These are phyloP conservation scores for Diaporthe sp. DNA, from an alignment of 2,329 filamentous ascomycete genomes.

Conservation along the genomic window DNA sequence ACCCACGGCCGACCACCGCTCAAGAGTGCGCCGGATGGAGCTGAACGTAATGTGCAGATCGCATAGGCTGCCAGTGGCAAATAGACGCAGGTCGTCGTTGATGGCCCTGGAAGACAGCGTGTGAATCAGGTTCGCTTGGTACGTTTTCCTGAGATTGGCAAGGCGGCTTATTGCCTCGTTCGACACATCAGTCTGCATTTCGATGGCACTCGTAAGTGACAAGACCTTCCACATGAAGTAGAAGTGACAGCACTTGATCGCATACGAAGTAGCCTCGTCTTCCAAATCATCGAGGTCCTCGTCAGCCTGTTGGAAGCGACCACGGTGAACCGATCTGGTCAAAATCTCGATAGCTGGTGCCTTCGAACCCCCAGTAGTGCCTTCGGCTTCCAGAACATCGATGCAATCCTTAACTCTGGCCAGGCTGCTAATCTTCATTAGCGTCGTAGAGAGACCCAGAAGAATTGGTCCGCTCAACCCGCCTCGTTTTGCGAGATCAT, in stretches of 20 bases:
- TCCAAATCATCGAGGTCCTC: conserved; percentile 82
- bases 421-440: conserved; percentile 85
- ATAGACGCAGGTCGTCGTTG: conserved; percentile 83
- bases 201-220: conserved; percentile 68
- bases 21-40: conserved; percentile 72
- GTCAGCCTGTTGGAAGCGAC: conserved; percentile 76
- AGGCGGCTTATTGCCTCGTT: conserved; percentile 73
- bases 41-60: conserved; percentile 87
- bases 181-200: conserved; percentile 68
- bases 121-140: conserved; percentile 75
- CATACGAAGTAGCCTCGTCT: conserved; percentile 81
- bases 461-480: conserved; percentile 77
- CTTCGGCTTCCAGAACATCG: conserved; percentile 77
- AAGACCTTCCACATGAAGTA: conserved; percentile 97
- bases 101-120: conserved; percentile 77
- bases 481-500: conserved; percentile 79
- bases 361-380: conserved; percentile 62
- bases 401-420: conserved; percentile 84
- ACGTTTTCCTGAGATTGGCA: conserved; percentile 67
- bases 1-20: conserved; percentile 58
- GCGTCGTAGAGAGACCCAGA: conserved; percentile 78
- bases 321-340: conserved; percentile 80
- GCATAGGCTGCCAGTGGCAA: conserved; percentile 81
- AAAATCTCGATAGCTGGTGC: conserved; percentile 76
- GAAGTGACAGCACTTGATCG: conserved; percentile 83